phyloP scores from a whole-genome alignment of 1,284 basidiomycete genomes.

The Wolfiporia cocos region DNA sequence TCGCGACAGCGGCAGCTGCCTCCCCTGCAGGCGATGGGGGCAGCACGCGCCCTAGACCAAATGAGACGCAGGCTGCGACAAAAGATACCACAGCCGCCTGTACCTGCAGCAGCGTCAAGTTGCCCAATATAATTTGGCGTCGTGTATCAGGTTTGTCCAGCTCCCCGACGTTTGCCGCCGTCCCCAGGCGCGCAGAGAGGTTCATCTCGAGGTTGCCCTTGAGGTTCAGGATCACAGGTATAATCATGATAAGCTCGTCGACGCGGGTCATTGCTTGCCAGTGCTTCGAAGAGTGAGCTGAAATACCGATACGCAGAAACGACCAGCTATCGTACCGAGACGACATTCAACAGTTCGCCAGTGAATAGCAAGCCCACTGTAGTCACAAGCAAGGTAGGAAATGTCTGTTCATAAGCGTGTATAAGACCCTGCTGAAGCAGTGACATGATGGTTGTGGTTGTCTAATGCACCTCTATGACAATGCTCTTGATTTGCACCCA shows the following conservation, averaged over 20 bases:
- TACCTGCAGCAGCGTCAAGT: slow-evolving; percentile 85
- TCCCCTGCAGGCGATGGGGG: slow-evolving; percentile 10
- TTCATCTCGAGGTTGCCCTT: slow-evolving; percentile 98
- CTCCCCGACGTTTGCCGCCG: slow-evolving; percentile 82
- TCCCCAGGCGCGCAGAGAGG: slow-evolving; percentile 71
- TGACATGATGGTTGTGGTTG: slow-evolving; percentile 2
- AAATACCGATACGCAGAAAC: not conserved
- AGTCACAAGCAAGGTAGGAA: slow-evolving; percentile 67
- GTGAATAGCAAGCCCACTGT: slow-evolving; percentile 78
- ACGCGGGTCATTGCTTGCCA: slow-evolving; percentile 89
- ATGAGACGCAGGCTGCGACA: slow-evolving; percentile 77
- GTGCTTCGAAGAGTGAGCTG: slow-evolving; percentile 37
- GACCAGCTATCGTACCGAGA: slow-evolving; percentile 52
- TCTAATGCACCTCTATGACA: slow-evolving; percentile 55
- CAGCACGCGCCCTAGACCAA: slow-evolving; percentile 53
- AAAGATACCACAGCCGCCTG: slow-evolving; percentile 90
- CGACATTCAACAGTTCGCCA: slow-evolving; percentile 81
- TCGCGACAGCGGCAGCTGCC: not conserved
- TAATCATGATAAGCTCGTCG: slow-evolving; percentile 95
- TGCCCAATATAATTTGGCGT: slow-evolving; percentile 72
- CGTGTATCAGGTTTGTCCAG: slow-evolving; percentile 72
- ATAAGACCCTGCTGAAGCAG: not conserved
- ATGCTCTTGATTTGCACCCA: slow-evolving; percentile 56
- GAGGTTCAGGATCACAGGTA: slow-evolving; percentile 92
- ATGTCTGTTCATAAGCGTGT: slow-evolving; percentile 53